Evolutionary conservation across 495 filamentous ascomycete species (phyloP).

Genomic region (Clohesyomyces aquaticus): DNA sequence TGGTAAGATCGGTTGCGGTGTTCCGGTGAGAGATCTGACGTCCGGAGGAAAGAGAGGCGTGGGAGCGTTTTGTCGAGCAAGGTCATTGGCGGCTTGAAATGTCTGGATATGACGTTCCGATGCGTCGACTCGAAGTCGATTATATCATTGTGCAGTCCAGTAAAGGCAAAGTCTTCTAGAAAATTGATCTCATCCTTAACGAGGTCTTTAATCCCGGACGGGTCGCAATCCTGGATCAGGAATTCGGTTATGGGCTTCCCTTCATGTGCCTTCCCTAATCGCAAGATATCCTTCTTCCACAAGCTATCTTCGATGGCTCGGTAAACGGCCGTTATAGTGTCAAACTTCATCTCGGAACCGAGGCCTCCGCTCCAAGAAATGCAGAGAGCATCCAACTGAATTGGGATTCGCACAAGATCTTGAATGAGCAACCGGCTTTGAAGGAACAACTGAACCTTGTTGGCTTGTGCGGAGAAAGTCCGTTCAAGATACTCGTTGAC

Average conservation of each 20-base stretch:
- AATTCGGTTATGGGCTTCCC: conserved; percentile 3
- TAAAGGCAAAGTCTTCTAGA: conserved; percentile 19
- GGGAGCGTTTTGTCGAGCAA: conserved; percentile 12
- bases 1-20: conserved; percentile 6
- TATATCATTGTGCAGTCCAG: conserved; percentile 8
- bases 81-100: conserved; percentile 1
- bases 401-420: conserved; percentile 51
- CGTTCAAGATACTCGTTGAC: conserved; percentile 42
- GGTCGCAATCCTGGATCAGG: not conserved
- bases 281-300: conserved; percentile 16
- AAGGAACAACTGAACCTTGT: conserved; percentile 47
- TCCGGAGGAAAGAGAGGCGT: conserved; percentile 13
- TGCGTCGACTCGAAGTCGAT: conserved; percentile 17
- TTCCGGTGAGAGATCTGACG: not conserved
- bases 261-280: conserved; percentile 1
- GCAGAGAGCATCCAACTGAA: conserved; percentile 21
- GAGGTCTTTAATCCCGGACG: conserved; percentile 5
- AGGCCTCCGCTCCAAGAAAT: conserved; percentile 5
- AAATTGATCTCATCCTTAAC: conserved; percentile 14
- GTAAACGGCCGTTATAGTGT: conserved; percentile 14
- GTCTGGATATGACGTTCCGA: conserved; percentile 1
- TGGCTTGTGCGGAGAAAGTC: not conserved
- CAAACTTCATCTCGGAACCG: not conserved
- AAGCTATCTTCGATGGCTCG: conserved; percentile 10
- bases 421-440: conserved; percentile 44